Base-by-base conservation (phyloP, 495 filamentous ascomycete genomes). In the Ascobolus immersus region DNA sequence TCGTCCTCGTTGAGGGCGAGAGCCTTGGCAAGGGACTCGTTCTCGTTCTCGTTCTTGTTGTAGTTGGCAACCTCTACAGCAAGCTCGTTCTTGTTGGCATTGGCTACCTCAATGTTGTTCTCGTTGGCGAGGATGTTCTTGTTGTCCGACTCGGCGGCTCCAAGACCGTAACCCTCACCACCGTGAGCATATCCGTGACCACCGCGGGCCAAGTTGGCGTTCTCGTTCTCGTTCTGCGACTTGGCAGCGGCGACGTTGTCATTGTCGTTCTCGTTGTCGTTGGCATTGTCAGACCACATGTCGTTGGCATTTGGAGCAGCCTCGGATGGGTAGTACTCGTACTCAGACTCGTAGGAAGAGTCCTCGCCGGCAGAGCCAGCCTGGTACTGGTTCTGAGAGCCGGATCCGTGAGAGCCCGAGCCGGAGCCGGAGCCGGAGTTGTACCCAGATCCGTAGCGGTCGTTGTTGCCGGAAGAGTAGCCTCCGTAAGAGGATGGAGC, bases 211-310 rank as follows among this genome's bases (percentile, higher is more conserved):
- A 50, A 25, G 33, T 50, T 50, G 23, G 46, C 47, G 32, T 50
- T 50, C 47, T 50, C 47, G 39, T 50, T 50, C 7, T 46, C 47
- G 42, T 50, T 50, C 45, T 49, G 46, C 15, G 47, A 50, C 39
- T 50, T 50, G 12, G 47, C 46, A 1, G 46, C 47, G 0, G 47
- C 47, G 2, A 50, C 35, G 39, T 49, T 49, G 28, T 42, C 47
- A 30, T 49, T 49, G 37, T 50, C 46, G 38, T 49, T 49, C 8
- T 28, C 46, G 17, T 35, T 45, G n/a, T 35, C 44, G 15, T 31
- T 31, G 4, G 28, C 28, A 17, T 31, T 17, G 17, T 31, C n/a
- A 31, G 28, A 31, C 18, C 4, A 17, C 28, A 31, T 31, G 28
- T 31, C 14, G 28, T 31, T 31, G 28, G 31, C 23, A 33, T 36